Evolutionary conservation across 2,329 filamentous ascomycete genomes (phyloP).

Genomic region (Massarina eburnea): DNA sequence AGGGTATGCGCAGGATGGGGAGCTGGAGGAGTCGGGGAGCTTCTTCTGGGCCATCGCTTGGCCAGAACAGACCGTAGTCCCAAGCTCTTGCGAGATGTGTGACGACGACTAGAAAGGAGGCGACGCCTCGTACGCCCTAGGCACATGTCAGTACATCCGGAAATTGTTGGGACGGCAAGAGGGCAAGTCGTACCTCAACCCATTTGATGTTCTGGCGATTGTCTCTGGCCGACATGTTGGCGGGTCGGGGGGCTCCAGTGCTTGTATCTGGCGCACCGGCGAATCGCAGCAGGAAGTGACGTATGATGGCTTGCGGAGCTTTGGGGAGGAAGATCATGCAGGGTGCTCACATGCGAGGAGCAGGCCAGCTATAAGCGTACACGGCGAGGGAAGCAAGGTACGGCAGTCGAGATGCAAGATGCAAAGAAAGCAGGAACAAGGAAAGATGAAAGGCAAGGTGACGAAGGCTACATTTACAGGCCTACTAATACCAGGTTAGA

Average conservation of each 20-base stretch:
- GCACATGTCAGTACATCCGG: background rate
- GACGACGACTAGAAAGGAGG: slow-evolving; percentile 56
- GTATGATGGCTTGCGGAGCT: slow-evolving; percentile 25
- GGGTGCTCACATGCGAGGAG: slow-evolving; percentile 6
- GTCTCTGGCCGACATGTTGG: background rate
- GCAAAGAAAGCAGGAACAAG: slow-evolving; percentile 10
- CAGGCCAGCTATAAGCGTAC: background rate
- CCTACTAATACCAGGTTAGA: too few relatives aligned
- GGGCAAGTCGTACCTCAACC: slow-evolving; percentile 47
- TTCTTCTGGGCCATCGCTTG: slow-evolving; percentile 45
- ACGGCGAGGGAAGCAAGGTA: background rate
- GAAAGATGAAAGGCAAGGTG: slow-evolving; percentile 17
- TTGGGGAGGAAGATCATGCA: slow-evolving; percentile 32
- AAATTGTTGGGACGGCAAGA: slow-evolving; percentile 8
- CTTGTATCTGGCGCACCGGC: background rate
- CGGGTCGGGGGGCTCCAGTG: too few relatives aligned
- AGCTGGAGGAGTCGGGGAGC: slow-evolving; percentile 52
- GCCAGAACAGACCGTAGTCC: slow-evolving; percentile 56
- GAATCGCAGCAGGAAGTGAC: slow-evolving; percentile 15
- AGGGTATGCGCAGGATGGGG: slow-evolving; percentile 58
- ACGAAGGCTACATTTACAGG: slow-evolving; percentile 28
- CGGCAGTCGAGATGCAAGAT: background rate
- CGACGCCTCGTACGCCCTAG: slow-evolving; percentile 56
- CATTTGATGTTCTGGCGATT: slow-evolving; percentile 41
- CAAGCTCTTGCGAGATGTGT: slow-evolving; percentile 56